These are phyloP conservation scores for Sporothrix euskadiensis DNA, from an alignment of 2,329 filamentous ascomycete genomes.

Conservation along the genomic window DNA sequence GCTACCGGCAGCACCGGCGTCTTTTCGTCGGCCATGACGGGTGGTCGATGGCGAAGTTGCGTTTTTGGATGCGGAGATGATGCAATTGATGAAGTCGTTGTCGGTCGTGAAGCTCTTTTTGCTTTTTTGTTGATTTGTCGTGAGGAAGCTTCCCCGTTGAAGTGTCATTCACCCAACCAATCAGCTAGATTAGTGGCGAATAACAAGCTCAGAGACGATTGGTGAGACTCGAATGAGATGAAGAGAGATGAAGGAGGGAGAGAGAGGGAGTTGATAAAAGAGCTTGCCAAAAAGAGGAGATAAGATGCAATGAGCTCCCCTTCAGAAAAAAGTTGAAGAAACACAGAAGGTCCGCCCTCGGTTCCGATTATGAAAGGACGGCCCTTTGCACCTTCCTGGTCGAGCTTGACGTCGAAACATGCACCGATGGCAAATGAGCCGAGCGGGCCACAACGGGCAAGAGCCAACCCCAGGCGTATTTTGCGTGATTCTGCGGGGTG, in stretches of 20 bases:
- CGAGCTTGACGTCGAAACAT: conserved; percentile 27
- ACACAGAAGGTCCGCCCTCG: conserved; percentile 11
- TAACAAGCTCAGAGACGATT: neutral
- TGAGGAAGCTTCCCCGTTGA: neutral
- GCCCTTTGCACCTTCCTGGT: conserved; percentile 26
- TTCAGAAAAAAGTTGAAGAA: neutral
- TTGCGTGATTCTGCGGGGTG: conserved; percentile 26
- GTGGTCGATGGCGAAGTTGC: neutral
- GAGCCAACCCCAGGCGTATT: neutral
- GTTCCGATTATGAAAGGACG: conserved; percentile 1
- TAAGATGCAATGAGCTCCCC: neutral
- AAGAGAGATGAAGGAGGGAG: neutral
- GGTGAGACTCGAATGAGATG: neutral
- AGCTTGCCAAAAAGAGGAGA: neutral
- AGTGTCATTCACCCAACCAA: neutral
- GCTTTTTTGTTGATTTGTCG: neutral
- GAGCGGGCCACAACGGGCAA: neutral
- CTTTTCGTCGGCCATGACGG: conserved; percentile 53
- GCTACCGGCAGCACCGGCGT: conserved; percentile 55
- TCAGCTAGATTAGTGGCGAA: neutral
- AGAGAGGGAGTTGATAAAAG: neutral
- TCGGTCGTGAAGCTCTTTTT: neutral
- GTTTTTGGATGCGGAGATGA: neutral
- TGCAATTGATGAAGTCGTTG: neutral
- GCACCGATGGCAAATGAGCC: conserved; percentile 25